Evolutionary conservation across 495 filamentous ascomycete species (phyloP), one percentile per base, ranked within the genome.

Genomic region (Delitschia confertaspora): DNA sequence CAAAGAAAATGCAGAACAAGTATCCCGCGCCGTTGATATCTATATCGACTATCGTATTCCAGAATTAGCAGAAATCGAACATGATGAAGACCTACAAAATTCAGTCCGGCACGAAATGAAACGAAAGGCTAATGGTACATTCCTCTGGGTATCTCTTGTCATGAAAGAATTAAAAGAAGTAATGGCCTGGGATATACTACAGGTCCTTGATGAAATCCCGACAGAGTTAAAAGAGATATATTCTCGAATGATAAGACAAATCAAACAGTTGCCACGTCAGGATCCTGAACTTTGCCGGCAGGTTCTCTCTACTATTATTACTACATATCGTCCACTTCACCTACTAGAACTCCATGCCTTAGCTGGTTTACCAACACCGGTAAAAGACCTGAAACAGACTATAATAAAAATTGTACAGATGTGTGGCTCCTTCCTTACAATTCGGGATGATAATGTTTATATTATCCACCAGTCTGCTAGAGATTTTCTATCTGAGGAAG

Each of bases 1-100:
- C 8, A 63, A 64, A 19, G 24, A 8, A 36, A 24, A 37, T 22
- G 42, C 38, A 26, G 22, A 20, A 25, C 33, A 37, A 33, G 7
- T 17, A 23, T 33, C 38, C 37, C 18, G 58, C 18, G 3, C 36
- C 38, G 37, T 36, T 22, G 39, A 27, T 49, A 33, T n/a, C 20
- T 34, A 38, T 29, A 27, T 43, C 20, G 38, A 22, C 3, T 49
- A 49, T 27, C 29, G 30, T 3, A 38, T 31, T 18, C 30, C 43
- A 13, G 13, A 17, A 29, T 23, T 49, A 21, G 38, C 42, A 19
- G 46, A 49, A 40, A 27, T 49, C 10, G 20, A n/a, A n/a, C n/a
- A n/a, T n/a, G n/a, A n/a, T n/a, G n/a, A n/a, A n/a, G n/a, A n/a
- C n/a, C n/a, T n/a, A n/a, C n/a, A n/a, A n/a, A n/a, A n/a, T n/a